phyloP scores from a whole-genome alignment of 2,329 filamentous ascomycete genomes.

The Aspergillus intermedius region DNA sequence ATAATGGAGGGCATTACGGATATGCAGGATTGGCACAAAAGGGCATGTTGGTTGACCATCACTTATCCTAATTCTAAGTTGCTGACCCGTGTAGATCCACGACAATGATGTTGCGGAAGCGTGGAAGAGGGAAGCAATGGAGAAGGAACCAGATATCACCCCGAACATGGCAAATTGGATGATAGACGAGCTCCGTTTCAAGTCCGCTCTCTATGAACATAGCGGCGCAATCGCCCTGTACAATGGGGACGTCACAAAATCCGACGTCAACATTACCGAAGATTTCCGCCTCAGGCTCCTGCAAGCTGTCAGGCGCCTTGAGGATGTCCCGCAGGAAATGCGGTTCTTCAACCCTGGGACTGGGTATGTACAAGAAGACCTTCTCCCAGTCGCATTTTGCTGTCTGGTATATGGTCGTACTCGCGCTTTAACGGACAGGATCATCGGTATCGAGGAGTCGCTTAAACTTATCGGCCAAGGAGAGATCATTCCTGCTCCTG shows the following conservation, averaged over 20 bases:
- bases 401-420: slow-evolving; percentile 42
- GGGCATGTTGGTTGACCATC: slow-evolving; percentile 13
- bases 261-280: slow-evolving; percentile 42
- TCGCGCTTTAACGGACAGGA: slow-evolving; percentile 21
- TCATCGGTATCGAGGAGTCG: slow-evolving; percentile 21
- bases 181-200: slow-evolving; percentile 45
- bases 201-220: slow-evolving; percentile 42
- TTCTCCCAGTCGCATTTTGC: slow-evolving; percentile 60
- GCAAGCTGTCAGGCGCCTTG: slow-evolving; percentile 41
- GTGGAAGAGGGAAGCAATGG: slow-evolving; percentile 26
- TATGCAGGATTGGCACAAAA: slow-evolving; percentile 34
- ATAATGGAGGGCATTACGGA: slow-evolving; percentile 38
- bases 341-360: slow-evolving; percentile 58
- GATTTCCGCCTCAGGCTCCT: slow-evolving; percentile 39
- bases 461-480: slow-evolving; percentile 18
- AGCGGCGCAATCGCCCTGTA: slow-evolving; percentile 40
- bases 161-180: slow-evolving; percentile 33
- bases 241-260: slow-evolving; percentile 49
- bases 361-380: slow-evolving; percentile 51
- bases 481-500: slow-evolving; percentile 17
- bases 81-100: not conserved
- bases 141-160: slow-evolving; percentile 22
- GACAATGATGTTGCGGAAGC: slow-evolving; percentile 12
- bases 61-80: not conserved
- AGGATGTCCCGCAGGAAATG: slow-evolving; percentile 43